These are phyloP conservation scores for Komagataea norvegica DNA, from an alignment of 1,139 yeast species.

Conservation along the genomic window DNA sequence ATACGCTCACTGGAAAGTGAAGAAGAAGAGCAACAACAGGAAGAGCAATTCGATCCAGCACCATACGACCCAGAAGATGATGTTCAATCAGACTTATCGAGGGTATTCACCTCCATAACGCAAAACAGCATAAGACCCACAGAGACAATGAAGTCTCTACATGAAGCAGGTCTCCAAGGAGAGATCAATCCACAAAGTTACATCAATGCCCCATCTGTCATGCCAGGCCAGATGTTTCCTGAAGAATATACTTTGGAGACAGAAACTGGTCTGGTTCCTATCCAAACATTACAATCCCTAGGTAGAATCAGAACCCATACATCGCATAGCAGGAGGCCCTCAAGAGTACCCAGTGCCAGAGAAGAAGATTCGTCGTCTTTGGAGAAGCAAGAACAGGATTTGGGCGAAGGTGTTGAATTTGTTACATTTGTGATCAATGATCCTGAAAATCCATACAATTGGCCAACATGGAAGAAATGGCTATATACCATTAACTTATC, in stretches of 20 bases:
- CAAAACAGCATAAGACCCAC: conserved; percentile 39
- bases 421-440: conserved; percentile 75
- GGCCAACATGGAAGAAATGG: conserved; percentile 62
- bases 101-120: conserved; percentile 28
- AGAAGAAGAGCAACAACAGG: conserved; percentile 3
- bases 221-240: conserved; percentile 68
- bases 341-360: conserved; percentile 10
- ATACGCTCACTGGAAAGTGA: conserved; percentile 12
- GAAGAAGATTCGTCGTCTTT: conserved; percentile 10
- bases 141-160: conserved; percentile 67
- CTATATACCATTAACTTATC: conserved; percentile 62
- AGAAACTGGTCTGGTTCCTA: conserved; percentile 79
- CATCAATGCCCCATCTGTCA: conserved; percentile 50
- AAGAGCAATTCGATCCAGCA: conserved; percentile 15
- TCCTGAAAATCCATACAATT: conserved; percentile 85
- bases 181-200: conserved; percentile 49
- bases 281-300: conserved; percentile 58
- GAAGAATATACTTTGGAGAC: conserved; percentile 90
- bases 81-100: conserved; percentile 40
- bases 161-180: conserved; percentile 55
- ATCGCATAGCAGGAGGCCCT: conserved; percentile 18
- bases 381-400: conserved; percentile 23
- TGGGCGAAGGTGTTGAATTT: conserved; percentile 69
- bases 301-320: conserved; percentile 48
- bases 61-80: conserved; percentile 35